Evolutionary conservation across 768 basidiomycete genomes (phyloP), one percentile per base, ranked within the genome.

Genomic region (Hortiboletus flavorubellus): DNA sequence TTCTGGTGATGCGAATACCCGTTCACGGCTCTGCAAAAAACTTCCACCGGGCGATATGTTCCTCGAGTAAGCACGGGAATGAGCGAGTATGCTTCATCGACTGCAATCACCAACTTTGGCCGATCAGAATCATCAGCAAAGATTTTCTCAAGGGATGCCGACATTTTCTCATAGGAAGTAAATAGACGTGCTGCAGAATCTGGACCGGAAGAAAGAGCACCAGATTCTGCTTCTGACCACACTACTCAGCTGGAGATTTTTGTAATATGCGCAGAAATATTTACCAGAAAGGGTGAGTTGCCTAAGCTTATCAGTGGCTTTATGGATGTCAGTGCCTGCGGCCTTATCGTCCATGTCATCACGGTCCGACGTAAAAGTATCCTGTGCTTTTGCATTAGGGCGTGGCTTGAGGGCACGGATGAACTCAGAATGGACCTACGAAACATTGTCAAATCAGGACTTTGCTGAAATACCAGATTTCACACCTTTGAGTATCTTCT

Each of bases 71-170:
- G 12, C 6, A 21, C 1, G 34, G 26, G 18, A 2, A 48, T 45
- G 7, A 64, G 46, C 0, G 46, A 10, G 15, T 64, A 53, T 12
- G 59, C 59, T 3, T 61, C 55, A 18, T 64, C 61, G 8, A 64
- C 2, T 1, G 62, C 62, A 16, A 64, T 64, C 12, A 64, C 40
- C 41, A 64, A 16, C 35, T 47, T 56, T 1, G 55, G 53, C 4
- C 0, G 3, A 10, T 40, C 5, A 1, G 38, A 10, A 5, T 31
- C 1, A 3, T 37, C 29, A 1, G 39, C 0, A 3, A 58, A 50
- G 10, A 47, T 15, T 3, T 3, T 35, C 10, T 23, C 21, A 2
- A 48, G 18, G 15, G 15, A n/a, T 9, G 9, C 8, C 2, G 18
- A 16, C 51, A 42, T 40, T 23, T 18, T 37, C 2, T 7, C 15